Conservation (phyloP, 768 basidiomycete genomes). For the Mrakia frigida region DNA sequence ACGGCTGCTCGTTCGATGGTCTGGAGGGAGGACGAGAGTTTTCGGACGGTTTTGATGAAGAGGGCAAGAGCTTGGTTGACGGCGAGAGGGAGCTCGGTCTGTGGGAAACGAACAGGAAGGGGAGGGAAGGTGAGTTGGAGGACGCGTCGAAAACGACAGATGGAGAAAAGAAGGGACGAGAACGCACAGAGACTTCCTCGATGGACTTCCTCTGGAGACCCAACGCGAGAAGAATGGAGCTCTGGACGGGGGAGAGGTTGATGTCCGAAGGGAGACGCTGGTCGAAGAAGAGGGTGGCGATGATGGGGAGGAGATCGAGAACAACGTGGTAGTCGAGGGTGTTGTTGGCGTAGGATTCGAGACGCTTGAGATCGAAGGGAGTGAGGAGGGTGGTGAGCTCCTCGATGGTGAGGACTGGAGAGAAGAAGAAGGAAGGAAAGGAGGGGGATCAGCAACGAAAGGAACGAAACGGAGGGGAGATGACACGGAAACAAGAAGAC, state of each 20-base stretch:
- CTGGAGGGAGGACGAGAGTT: slow-evolving; percentile 67
- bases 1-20: slow-evolving; percentile 76
- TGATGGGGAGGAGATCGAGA: slow-evolving; percentile 77
- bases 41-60: slow-evolving; percentile 83
- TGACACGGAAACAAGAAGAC: neutral
- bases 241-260: slow-evolving; percentile 70
- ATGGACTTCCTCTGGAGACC: slow-evolving; percentile 33
- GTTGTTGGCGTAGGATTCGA: slow-evolving; percentile 85
- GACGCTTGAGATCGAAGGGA: slow-evolving; percentile 90
- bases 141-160: neutral
- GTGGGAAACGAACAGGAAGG: slow-evolving; percentile 12
- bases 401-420: slow-evolving; percentile 50
- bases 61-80: slow-evolving; percentile 83
- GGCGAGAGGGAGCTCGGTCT: slow-evolving; percentile 75
- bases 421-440: neutral
- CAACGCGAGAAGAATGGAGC: slow-evolving; percentile 56
- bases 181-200: slow-evolving; percentile 76
- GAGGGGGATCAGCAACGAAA: neutral
- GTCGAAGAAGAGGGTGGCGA: slow-evolving; percentile 81
- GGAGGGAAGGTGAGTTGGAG: neutral
- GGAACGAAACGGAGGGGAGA: neutral
- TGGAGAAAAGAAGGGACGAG: neutral
- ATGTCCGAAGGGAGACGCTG: slow-evolving; percentile 55
- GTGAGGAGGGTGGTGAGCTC: slow-evolving; percentile 65
- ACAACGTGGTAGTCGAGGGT: slow-evolving; percentile 95